Evolutionary conservation across 768 basidiomycete species (phyloP), one percentile per base, ranked within the genome.

Genomic region (Amanita rimosa): DNA sequence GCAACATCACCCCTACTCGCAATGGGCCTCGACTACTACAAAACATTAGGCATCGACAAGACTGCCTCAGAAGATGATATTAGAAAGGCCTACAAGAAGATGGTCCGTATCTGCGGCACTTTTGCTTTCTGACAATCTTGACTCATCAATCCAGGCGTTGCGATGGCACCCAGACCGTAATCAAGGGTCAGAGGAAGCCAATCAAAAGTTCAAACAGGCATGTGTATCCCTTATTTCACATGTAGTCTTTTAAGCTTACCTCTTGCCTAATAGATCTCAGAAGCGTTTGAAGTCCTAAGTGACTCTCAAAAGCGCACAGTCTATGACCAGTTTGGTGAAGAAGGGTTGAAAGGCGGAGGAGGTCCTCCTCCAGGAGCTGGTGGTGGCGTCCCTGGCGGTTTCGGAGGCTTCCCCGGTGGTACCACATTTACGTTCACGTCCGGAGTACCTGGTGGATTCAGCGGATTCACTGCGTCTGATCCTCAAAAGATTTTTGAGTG

Each of bases 161-260:
- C 92, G 89, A 78, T 89, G 88, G 83, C 95, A 98, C 64, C 94
- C 94, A 33, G 93, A 96, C 62, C 77, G 93, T 34, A 95, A 96
- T 60, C 68, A 68, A 48, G 87, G 89, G 24, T 83, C 86, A 44
- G 93, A 93, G 55, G 84, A 83, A 54, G 86, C 95, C 0, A 83
- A 78, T 2, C 74, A 77, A 63, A 95, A 87, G 65, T 98, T 99
- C 66, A 94, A 99, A 69, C 79, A 94, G 76, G 92, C 83, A 36
- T 22, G 71, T 58, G 8, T 24, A 13, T 16, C n/a, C 11, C 11
- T 6, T 14, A 7, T 43, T 13, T 17, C 19, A 2, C 11, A 3
- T 1, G 9, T 29, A 33, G 1, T 17, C n/a, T 14, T 46, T 26
- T 31, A 24, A 14, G 10, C 40, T 22, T 17, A 39, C 21, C 47